A percentile compares a stretch with the other conserved stretches of the same genome.
phyloP scores from a whole-genome alignment of 371 early-diverging fungal genomes.

The Actinomucor elegans region DNA sequence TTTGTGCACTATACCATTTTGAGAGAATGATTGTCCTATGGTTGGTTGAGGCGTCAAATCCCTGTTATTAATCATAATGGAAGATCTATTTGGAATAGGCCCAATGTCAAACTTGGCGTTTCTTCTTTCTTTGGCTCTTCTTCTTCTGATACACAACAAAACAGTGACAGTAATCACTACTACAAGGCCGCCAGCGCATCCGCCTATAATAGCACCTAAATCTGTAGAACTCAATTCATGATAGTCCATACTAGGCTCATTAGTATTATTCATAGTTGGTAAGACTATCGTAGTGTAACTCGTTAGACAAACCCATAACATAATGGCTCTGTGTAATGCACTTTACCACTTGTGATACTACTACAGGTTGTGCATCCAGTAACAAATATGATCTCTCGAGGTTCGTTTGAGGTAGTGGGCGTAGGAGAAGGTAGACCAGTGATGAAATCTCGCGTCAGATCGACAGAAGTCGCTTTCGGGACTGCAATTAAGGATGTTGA shows the following conservation, averaged over 20 bases:
- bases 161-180: background rate
- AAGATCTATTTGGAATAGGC: too few relatives aligned
- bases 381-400: background rate
- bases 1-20: too few relatives aligned
- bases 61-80: too few relatives aligned
- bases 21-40: background rate
- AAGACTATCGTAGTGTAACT: too few relatives aligned
- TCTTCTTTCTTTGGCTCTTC: background rate
- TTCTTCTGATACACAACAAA: background rate
- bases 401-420: background rate
- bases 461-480: background rate
- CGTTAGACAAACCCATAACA: too few relatives aligned
- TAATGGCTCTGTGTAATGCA: too few relatives aligned
- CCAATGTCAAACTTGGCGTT: too few relatives aligned
- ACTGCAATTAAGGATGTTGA: background rate
- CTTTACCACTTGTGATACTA: background rate
- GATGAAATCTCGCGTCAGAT: background rate
- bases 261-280: background rate
- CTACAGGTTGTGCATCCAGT: background rate
- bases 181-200: slow-evolving; percentile 1
- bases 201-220: slow-evolving; percentile 10
- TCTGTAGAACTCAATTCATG: background rate
- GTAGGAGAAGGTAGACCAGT: background rate
- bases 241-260: background rate
- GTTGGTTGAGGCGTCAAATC: too few relatives aligned